Conservation (phyloP, 2,329 filamentous ascomycete genomes). For the Alternaria tenuissima region DNA sequence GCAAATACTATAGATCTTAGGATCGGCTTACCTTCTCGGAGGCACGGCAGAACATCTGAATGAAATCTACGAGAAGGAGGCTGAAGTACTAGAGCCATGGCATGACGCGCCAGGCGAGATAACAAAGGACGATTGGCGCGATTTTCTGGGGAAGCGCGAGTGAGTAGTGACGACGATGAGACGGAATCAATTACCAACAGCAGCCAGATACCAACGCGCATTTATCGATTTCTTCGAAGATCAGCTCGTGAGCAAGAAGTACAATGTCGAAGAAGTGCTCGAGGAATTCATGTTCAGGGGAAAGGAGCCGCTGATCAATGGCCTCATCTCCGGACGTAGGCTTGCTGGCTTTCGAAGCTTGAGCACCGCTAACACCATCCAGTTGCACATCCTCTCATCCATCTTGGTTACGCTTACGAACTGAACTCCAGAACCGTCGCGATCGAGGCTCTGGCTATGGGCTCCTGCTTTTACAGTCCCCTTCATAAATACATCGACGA, state of each 20-base stretch:
- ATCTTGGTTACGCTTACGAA: slow-evolving; percentile 93
- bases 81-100: slow-evolving; percentile 80
- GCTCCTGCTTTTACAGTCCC: slow-evolving; percentile 65
- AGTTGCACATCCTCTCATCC: slow-evolving; percentile 94
- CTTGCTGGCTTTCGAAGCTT: slow-evolving; percentile 25
- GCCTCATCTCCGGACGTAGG: slow-evolving; percentile 80
- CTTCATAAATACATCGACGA: slow-evolving; percentile 74
- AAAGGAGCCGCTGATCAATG: slow-evolving; percentile 80
- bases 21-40: slow-evolving; percentile 85
- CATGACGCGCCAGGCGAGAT: slow-evolving; percentile 84
- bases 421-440: slow-evolving; percentile 83
- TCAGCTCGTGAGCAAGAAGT: slow-evolving; percentile 76
- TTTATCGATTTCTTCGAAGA: slow-evolving; percentile 98
- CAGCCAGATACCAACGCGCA: slow-evolving; percentile 77
- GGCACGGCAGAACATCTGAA: slow-evolving; percentile 77
- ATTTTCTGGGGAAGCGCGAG: slow-evolving; percentile 78
- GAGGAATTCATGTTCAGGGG: slow-evolving; percentile 78
- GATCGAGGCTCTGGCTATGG: slow-evolving; percentile 84
- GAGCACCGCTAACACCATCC: slow-evolving; percentile 13
- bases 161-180: slow-evolving; percentile 46
- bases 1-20: slow-evolving; percentile 66
- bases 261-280: slow-evolving; percentile 84
- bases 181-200: slow-evolving; percentile 18
- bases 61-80: slow-evolving; percentile 80
- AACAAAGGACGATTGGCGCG: slow-evolving; percentile 82